Percentiles rank a stretch among this genome's conserved stretches.
These are phyloP conservation scores for Plantago ovata DNA, from an alignment of 257 asterid species.

Conservation along the genomic window DNA sequence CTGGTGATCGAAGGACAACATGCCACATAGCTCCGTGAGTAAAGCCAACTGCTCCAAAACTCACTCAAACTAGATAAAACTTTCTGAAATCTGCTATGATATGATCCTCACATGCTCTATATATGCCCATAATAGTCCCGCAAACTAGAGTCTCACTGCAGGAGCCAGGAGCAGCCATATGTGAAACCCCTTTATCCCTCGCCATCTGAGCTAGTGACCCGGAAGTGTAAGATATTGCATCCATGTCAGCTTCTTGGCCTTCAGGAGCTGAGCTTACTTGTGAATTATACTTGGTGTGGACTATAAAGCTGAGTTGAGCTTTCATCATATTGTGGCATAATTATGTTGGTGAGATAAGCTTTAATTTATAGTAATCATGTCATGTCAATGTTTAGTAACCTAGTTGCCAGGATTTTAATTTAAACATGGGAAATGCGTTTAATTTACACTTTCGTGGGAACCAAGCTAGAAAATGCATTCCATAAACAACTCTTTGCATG, in stretches of 20 bases:
- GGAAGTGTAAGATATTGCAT: conserved; percentile 72
- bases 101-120: conserved; percentile 51
- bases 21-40: conserved; percentile 88
- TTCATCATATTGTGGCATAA: too few relatives aligned
- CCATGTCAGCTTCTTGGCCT: conserved; percentile 67
- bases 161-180: conserved; percentile 71
- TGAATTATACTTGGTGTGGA: conserved; percentile 62
- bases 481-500: too few relatives aligned
- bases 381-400: too few relatives aligned
- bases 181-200: conserved; percentile 76
- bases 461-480: too few relatives aligned
- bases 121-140: conserved; percentile 58
- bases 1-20: conserved; percentile 75
- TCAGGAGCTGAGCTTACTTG: conserved; percentile 41
- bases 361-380: too few relatives aligned
- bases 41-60: conserved; percentile 68
- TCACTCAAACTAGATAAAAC: conserved; percentile 57
- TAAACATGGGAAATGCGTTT: too few relatives aligned
- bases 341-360: too few relatives aligned
- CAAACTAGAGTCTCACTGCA: conserved; percentile 59
- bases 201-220: conserved; percentile 70
- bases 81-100: conserved; percentile 51
- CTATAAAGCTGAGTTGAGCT: too few relatives aligned
- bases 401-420: too few relatives aligned
- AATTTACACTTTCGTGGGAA: too few relatives aligned